phyloP scores from a whole-genome alignment of 2,329 filamentous ascomycete genomes.

The Colletotrichum magnum region DNA sequence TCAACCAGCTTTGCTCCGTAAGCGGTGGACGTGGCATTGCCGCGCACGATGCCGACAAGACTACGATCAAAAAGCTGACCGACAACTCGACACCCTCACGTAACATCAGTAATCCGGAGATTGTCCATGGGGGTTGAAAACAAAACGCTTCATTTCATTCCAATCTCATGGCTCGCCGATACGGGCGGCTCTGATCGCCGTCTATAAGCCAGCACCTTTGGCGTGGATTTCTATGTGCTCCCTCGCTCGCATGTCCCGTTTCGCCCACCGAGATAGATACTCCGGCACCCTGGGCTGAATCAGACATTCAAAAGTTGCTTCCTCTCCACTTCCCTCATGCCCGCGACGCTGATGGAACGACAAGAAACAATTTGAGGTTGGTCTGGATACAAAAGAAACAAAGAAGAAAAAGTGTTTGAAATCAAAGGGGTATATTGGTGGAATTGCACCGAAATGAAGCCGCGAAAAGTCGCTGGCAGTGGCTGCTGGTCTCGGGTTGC shows the following conservation, averaged over 20 bases:
- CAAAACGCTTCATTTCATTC: slow-evolving; percentile 21
- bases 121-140: not conserved
- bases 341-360: slow-evolving; percentile 8
- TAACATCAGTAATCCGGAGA: not conserved
- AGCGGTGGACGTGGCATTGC: too few relatives aligned
- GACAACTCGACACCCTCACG: not conserved
- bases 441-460: slow-evolving; percentile 4
- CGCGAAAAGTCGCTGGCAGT: not conserved
- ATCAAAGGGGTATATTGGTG: slow-evolving; percentile 36
- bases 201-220: slow-evolving; percentile 2
- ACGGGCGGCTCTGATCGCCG: slow-evolving; percentile 3
- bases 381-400: slow-evolving; percentile 19
- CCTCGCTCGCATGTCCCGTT: not conserved
- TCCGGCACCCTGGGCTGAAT: slow-evolving; percentile 2
- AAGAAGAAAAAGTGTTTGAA: slow-evolving; percentile 1
- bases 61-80: too few relatives aligned
- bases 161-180: slow-evolving; percentile 18
- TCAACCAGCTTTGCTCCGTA: too few relatives aligned
- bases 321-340: not conserved
- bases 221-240: slow-evolving; percentile 2
- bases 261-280: not conserved
- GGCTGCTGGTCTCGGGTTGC: not conserved
- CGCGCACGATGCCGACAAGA: too few relatives aligned
- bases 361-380: not conserved
- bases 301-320: slow-evolving; percentile 30